A percentile compares a stretch with the other conserved stretches of the same genome.
phyloP scores from a whole-genome alignment of 1,284 basidiomycete genomes.

The Ganoderma leucocontextum region DNA sequence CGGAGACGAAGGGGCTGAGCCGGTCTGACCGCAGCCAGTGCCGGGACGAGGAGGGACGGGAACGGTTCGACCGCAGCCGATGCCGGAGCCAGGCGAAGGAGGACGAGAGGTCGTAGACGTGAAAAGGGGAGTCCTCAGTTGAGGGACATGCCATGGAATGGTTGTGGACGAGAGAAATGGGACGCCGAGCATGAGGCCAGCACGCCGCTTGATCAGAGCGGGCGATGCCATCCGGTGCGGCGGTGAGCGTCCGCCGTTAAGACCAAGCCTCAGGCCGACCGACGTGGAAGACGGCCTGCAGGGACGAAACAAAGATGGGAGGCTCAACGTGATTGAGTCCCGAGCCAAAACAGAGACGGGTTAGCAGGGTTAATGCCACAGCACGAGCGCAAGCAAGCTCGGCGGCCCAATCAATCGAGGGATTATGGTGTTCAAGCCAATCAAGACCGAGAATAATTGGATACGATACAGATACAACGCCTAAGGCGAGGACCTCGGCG shows the following conservation, averaged over 20 bases:
- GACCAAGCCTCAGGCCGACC: conserved; percentile 26
- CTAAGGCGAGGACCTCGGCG: conserved; percentile 28
- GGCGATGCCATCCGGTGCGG: background rate
- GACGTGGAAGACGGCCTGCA: conserved; percentile 6
- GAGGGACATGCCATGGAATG: conserved; percentile 18
- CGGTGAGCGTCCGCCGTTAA: too few species aligned
- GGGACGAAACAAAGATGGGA: conserved; percentile 12
- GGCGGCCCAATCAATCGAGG: conserved; percentile 34
- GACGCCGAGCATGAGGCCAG: conserved; percentile 11
- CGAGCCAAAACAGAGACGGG: conserved; percentile 37
- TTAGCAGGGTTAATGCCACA: conserved; percentile 24
- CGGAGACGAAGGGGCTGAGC: too few species aligned
- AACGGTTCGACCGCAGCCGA: conserved; percentile 20
- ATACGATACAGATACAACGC: conserved; percentile 36
- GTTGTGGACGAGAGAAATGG: conserved; percentile 17
- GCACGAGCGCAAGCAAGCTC: conserved; percentile 36
- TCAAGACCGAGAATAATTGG: conserved; percentile 32
- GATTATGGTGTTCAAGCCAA: conserved; percentile 39
- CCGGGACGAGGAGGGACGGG: background rate
- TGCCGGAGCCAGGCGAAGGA: background rate
- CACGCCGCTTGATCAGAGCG: conserved; percentile 22
- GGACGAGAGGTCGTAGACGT: too few species aligned
- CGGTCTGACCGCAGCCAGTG: too few species aligned
- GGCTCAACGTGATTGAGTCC: conserved; percentile 35
- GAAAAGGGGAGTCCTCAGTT: background rate